Evolutionary conservation across 495 filamentous ascomycete species (phyloP), one percentile per base, ranked within the genome.

Genomic region (Elaphomyces granulatus): DNA sequence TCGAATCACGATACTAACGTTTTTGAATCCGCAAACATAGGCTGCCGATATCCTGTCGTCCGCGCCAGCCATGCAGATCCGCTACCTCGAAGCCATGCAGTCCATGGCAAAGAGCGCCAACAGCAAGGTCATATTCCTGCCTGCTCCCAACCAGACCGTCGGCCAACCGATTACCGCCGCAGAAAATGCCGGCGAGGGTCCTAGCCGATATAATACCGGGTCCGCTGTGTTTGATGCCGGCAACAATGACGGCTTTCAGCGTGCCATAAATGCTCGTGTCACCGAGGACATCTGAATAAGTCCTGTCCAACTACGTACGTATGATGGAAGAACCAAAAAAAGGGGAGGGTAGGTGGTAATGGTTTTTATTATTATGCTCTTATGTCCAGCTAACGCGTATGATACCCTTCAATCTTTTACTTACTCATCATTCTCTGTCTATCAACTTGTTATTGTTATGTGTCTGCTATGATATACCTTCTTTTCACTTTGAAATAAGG

Each of bases 81-180:
- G 87, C 16, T 94, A 96, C 49, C 77, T 99, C 44, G 90, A 99
- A 68, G 90, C 90, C n/a, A 95, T 96, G 86, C 90, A 99, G 56
- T 75, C 84, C 7, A 96, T 96, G 90, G 92, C 90, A 43, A 96
- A 96, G 77, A 74, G 72, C 0, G 87, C 90, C 15, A 93, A 94
- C 62, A 73, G 70, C 68, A 96, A 98, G 70, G 90, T 98, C 50
- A 95, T 98, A 55, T 98, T 96, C 73, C 56, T 98, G 49, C 87
- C 87, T 1, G 65, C 67, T 1, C 72, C 58, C 23, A 66, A 60
- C 46, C 55, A 74, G 49, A 68, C 58, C 2, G 56, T 74, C 12
- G 58, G 61, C 51, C 52, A 63, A 37, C 59, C 71, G 45, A 54
- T 76, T 12, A 50, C 61, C 4, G 46, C 66, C 17, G 72, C 71